Percentiles rank a stretch among this genome's conserved stretches.
Conservation (phyloP, 169 alveolate genomes). For the Plasmodium yoelii region DNA sequence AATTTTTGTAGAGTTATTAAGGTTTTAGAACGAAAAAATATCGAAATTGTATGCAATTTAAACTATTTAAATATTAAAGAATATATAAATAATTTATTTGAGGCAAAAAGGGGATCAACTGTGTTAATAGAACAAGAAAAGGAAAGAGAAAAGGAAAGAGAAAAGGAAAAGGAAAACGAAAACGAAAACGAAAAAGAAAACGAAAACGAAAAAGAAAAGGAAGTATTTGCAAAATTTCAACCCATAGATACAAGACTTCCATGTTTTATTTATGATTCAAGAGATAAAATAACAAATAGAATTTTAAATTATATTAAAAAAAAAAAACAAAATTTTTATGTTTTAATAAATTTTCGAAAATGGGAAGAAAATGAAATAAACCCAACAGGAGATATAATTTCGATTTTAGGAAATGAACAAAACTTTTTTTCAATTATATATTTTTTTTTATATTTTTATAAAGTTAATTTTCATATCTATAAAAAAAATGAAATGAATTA, state of each 20-base stretch:
- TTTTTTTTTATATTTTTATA: conserved; percentile 57
- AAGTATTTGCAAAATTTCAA: conserved; percentile 51
- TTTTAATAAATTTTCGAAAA: conserved; percentile 50
- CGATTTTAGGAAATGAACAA: conserved; percentile 69
- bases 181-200: background rate
- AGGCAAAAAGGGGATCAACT: conserved; percentile 5
- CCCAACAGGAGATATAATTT: conserved; percentile 58
- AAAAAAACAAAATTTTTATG: conserved; percentile 46
- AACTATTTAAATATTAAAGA: conserved; percentile 50
- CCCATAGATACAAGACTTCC: conserved; percentile 50
- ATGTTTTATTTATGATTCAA: conserved; percentile 55
- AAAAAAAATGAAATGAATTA: conserved; percentile 24
- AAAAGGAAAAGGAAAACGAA: background rate
- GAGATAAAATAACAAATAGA: conserved; percentile 5
- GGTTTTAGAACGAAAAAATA: conserved; percentile 39
- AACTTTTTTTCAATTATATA: conserved; percentile 61
- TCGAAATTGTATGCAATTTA: conserved; percentile 34
- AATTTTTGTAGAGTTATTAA: conserved; percentile 61
- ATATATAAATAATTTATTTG: conserved; percentile 43
- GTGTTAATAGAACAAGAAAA: background rate
- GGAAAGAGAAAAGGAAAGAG: too few species aligned
- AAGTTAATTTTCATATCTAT: conserved; percentile 53
- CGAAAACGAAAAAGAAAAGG: background rate
- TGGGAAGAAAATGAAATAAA: conserved; percentile 68
- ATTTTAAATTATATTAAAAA: conserved; percentile 31